phyloP scores from a whole-genome alignment of 2,329 filamentous ascomycete species.

The Chrysoporthe cubensis region DNA sequence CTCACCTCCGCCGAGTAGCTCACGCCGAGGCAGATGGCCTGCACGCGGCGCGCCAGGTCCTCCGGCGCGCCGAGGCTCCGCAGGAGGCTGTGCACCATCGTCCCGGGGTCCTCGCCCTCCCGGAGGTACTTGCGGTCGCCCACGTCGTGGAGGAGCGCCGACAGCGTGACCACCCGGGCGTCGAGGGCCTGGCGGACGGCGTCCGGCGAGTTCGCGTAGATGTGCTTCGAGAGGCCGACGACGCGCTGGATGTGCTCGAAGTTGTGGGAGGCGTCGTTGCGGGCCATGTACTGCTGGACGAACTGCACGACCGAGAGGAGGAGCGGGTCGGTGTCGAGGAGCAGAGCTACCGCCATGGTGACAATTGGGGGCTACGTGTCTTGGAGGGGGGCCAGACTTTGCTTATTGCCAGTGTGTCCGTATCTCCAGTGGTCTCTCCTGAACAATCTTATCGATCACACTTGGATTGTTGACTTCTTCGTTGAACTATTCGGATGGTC shows the following conservation, averaged over 20 bases:
- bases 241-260: slow-evolving; percentile 84
- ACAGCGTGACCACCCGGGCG: slow-evolving; percentile 64
- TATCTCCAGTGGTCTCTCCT: neutral
- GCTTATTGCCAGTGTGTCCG: neutral
- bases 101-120: slow-evolving; percentile 59
- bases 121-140: slow-evolving; percentile 81
- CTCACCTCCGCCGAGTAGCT: slow-evolving; percentile 76
- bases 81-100: slow-evolving; percentile 60
- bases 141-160: slow-evolving; percentile 83
- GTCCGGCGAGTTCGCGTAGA: slow-evolving; percentile 48
- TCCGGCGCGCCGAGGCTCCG: slow-evolving; percentile 57
- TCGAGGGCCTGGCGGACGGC: slow-evolving; percentile 42
- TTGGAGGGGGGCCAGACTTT: neutral
- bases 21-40: slow-evolving; percentile 74
- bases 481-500: neutral
- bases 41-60: slow-evolving; percentile 66
- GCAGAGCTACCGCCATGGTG: slow-evolving; percentile 30
- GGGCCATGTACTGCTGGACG: slow-evolving; percentile 72
- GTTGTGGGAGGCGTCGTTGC: slow-evolving; percentile 86
- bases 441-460: neutral
- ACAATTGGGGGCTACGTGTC: neutral
- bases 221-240: slow-evolving; percentile 69
- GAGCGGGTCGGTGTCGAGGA: slow-evolving; percentile 49
- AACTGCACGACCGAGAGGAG: slow-evolving; percentile 62
- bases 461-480: neutral